Evolutionary conservation across 164 flowering plant genomes (phyloP), one percentile per base, ranked within the genome.

Genomic region (Cinnamomum micranthum): DNA sequence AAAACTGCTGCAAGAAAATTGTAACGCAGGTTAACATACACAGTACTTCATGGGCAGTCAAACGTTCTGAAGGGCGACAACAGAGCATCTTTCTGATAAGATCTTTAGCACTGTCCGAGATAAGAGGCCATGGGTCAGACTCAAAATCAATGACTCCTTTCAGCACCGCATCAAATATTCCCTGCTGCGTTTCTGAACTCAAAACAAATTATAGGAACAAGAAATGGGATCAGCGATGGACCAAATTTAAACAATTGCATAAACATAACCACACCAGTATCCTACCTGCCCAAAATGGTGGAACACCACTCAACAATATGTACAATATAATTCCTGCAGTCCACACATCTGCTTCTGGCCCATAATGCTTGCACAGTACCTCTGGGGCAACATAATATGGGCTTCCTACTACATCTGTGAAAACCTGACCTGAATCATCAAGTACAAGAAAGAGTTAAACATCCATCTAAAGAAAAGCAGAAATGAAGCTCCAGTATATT

Each of bases 281-380:
- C 15, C n/a, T 82, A 95, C 98, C 98, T 84, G 98, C 98, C 98
- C 98, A 95, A 83, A 95, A 95, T 69, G 98, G 98, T 27, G 98
- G 98, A 35, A 95, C 98, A 76, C 98, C 98, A 87, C 98, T 95
- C 50, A 95, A 89, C 87, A 95, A 85, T 68, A 90, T 90, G 76
- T 90, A 90, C 20, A 95, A 80, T 69, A 95, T 95, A 58, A 95
- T 95, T 23, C 98, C 98, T 70, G 98, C 98, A 17, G 98, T 95
- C 98, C 98, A 95, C 15, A 95, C 97, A 87, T 95, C 98, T 24
- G 98, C 95, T 83, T 87, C 94, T 62, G 94, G 95, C 28, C 98
- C 98, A 78, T 95, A 95, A 74, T 89, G 95, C 87, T 95, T 95
- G 82, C 88, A 84, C 74, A 95, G 95, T 50, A 95, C 98, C 86